These are phyloP conservation scores for Saccharomycopsis fodiens DNA, from an alignment of 805 yeast genomes.

Conservation along the genomic window DNA sequence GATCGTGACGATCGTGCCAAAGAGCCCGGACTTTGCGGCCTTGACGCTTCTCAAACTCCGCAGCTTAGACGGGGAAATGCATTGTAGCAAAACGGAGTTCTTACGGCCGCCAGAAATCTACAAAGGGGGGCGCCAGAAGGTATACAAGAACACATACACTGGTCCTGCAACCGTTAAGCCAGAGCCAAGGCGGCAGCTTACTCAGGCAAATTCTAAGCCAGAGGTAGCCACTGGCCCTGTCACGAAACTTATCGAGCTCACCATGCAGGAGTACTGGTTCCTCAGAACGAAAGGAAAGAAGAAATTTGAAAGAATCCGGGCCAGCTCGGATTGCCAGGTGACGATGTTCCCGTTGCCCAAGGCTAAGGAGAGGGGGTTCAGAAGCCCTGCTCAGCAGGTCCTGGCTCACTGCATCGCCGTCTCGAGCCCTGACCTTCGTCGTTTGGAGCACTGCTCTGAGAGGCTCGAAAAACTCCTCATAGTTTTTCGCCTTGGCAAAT, in stretches of 20 bases:
- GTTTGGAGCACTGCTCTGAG: slow-evolving; percentile 8
- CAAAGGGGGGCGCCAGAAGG: too few relatives aligned
- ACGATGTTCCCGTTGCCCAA: slow-evolving; percentile 31
- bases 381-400: not conserved
- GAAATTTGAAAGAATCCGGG: slow-evolving; percentile 31
- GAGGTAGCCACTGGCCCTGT: too few relatives aligned
- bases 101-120: too few relatives aligned
- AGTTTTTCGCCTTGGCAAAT: too few relatives aligned
- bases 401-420: slow-evolving; percentile 18
- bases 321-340: slow-evolving; percentile 30
- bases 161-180: too few relatives aligned
- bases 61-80: not conserved
- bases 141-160: too few relatives aligned
- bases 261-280: slow-evolving; percentile 31
- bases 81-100: too few relatives aligned
- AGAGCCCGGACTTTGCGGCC: not conserved
- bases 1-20: not conserved
- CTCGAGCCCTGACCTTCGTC: not conserved
- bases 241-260: slow-evolving; percentile 20
- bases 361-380: slow-evolving; percentile 17
- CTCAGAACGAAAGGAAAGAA: slow-evolving; percentile 39
- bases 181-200: not conserved
- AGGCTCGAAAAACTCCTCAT: too few relatives aligned
- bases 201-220: too few relatives aligned
- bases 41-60: not conserved